Evolutionary conservation across 768 basidiomycete genomes (phyloP), one percentile per base, ranked within the genome.

Genomic region (Xerocomellus dryophilus): DNA sequence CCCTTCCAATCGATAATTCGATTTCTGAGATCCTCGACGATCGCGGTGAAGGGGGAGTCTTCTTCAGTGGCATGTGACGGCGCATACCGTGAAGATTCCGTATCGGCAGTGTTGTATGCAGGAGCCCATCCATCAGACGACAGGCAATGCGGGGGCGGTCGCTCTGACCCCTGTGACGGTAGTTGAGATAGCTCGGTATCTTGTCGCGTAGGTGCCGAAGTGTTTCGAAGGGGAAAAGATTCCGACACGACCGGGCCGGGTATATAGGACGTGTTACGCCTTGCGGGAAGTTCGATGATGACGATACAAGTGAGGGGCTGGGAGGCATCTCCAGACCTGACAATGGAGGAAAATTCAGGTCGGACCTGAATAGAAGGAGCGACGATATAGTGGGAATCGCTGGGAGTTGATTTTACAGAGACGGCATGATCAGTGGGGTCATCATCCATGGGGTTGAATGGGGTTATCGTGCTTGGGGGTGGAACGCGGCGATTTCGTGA

Each of bases 1-100:
- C 92, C 93, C 68, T 96, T 96, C 91, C 95, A 98, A 73, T 97
- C 94, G 51, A 90, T 87, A 61, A 98, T 93, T 36, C 97, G 85
- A 66, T 83, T 85, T 60, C 87, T 80, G 36, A 99, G 81, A 69
- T 98, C 96, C 52, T 90, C 88, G 2, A 93, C 89, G 67, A 97
- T 90, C 36, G 84, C 80, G 23, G 71, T 78, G 73, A 98, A 95
- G 5, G 91, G 86, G 21, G 86, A 86, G 38, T 88, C 83, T 59
- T 87, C 84, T 39, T 84, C 83, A 3, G 53, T 55, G 21, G 53
- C 44, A 44, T 61, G 67, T 23, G 60, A 60, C 10, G 60, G 59
- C 7, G 54, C 44, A 41, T 62, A 66, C 11, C 49, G 76, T 67
- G 64, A 76, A 23, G 62, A 62, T 40, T 68, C 65, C 8, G 61